A percentile compares a stretch with the other conserved stretches of the same genome.
phyloP scores from a whole-genome alignment of 139 green algal species.

The Dunaliella primolecta region DNA sequence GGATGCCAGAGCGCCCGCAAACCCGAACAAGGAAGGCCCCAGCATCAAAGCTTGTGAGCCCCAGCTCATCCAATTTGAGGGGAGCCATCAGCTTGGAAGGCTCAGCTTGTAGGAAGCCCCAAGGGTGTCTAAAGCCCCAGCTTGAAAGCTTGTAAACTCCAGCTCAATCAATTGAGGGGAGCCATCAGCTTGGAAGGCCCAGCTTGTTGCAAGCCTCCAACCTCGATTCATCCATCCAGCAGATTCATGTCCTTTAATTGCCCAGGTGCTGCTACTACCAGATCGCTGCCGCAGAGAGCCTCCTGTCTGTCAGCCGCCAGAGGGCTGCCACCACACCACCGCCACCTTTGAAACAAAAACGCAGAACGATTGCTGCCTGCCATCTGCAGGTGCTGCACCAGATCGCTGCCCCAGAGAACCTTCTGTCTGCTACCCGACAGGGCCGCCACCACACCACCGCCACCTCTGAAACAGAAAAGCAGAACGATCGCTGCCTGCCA shows the following conservation, averaged over 20 bases:
- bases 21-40: too few relatives aligned
- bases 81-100: too few relatives aligned
- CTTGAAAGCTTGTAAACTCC: too few relatives aligned
- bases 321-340: too few relatives aligned
- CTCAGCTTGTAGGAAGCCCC: neutral
- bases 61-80: too few relatives aligned
- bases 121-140: too few relatives aligned
- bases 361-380: neutral
- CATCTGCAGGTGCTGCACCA: neutral
- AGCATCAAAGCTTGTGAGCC: too few relatives aligned
- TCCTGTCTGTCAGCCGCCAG: neutral
- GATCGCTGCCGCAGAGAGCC: neutral
- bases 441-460: too few relatives aligned
- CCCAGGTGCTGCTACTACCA: neutral
- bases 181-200: neutral
- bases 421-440: too few relatives aligned
- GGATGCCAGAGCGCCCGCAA: too few relatives aligned
- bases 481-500: neutral
- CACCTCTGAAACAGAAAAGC: neutral
- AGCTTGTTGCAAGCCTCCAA: neutral
- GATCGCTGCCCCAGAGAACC: neutral
- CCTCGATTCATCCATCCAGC: neutral
- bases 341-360: neutral
- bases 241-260: neutral
- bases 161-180: too few relatives aligned